Evolutionary conservation across 2,329 filamentous ascomycete genomes (phyloP).

Genomic region (Neopestalotiopsis rosae): DNA sequence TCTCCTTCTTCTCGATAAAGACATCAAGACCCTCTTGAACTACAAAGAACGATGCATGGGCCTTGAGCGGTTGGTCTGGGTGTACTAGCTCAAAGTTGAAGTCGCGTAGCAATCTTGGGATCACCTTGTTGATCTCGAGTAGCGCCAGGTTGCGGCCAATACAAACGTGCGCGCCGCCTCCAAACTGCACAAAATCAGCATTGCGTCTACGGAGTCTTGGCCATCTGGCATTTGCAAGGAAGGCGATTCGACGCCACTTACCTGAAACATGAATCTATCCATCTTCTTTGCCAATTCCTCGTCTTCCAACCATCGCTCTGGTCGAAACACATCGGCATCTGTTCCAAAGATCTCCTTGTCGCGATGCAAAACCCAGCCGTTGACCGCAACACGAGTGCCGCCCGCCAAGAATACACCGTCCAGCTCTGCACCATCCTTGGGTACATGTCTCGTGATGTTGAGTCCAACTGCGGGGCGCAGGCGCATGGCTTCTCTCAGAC

Average conservation of each 20-base stretch:
- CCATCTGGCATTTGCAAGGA: background rate
- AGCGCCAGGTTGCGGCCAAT: conserved; percentile 61
- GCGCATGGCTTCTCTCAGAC: conserved; percentile 61
- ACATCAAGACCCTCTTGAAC: conserved; percentile 62
- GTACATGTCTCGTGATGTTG: conserved; percentile 57
- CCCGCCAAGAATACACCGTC: conserved; percentile 57
- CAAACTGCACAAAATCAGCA: conserved; percentile 45
- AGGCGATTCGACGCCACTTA: conserved; percentile 30
- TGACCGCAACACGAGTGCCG: conserved; percentile 58
- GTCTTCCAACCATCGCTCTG: conserved; percentile 59
- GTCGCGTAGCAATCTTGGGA: conserved; percentile 58
- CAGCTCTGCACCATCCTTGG: conserved; percentile 55
- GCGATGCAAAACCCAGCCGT: conserved; percentile 59
- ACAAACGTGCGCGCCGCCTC: conserved; percentile 59
- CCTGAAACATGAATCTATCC: conserved; percentile 63
- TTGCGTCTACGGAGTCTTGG: accelerated
- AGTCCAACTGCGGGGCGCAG: conserved; percentile 60
- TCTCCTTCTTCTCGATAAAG: conserved; percentile 44
- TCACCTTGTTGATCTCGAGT: conserved; percentile 64
- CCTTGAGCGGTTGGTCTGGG: conserved; percentile 53
- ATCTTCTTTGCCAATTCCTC: conserved; percentile 49
- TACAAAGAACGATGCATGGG: conserved; percentile 65
- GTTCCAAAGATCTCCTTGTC: conserved; percentile 53
- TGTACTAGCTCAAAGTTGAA: conserved; percentile 59
- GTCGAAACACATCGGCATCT: conserved; percentile 57